phyloP scores from a whole-genome alignment of 108 stramenopile genomes.

The Nitzschia inconspicua region DNA sequence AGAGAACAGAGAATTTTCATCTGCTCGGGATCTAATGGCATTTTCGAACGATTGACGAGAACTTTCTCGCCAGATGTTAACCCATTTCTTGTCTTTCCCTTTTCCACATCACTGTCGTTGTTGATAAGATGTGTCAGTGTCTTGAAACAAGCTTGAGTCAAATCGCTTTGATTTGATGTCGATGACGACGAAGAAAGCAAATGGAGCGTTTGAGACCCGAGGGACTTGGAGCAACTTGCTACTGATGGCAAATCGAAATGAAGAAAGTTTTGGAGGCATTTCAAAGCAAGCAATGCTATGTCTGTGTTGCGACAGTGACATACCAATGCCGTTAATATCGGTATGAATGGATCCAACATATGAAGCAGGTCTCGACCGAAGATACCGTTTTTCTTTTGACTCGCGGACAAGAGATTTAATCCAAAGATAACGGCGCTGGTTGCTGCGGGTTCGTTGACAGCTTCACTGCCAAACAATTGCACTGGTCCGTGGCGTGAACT shows the following conservation, averaged over 20 bases:
- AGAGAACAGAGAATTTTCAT: constrained; percentile 78
- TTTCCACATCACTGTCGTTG: background rate
- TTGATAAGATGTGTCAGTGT: constrained; percentile 76
- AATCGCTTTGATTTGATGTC: constrained; percentile 69
- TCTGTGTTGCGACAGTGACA: constrained; percentile 64
- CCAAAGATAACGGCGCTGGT: constrained; percentile 83
- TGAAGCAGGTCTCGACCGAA: constrained; percentile 37
- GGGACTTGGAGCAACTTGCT: constrained; percentile 44
- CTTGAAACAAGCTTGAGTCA: constrained; percentile 87
- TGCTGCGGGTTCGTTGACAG: constrained; percentile 69
- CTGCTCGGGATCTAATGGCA: constrained; percentile 62
- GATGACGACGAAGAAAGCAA: constrained; percentile 58
- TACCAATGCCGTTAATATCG: constrained; percentile 74
- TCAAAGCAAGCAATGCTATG: constrained; percentile 74
- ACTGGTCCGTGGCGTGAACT: constrained; percentile 44
- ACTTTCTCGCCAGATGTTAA: constrained; percentile 1
- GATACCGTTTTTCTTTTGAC: constrained; percentile 65
- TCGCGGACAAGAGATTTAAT: constrained; percentile 71
- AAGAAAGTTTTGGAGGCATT: constrained; percentile 75
- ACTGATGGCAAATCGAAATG: constrained; percentile 78
- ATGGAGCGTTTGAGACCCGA: constrained; percentile 69
- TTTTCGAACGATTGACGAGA: constrained; percentile 2
- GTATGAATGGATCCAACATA: constrained; percentile 86
- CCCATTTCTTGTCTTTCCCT: background rate
- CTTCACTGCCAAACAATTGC: constrained; percentile 17